Evolutionary conservation across 73 alveolate genomes (phyloP), one percentile per base, ranked within the genome.

Genomic region (Tetrahymena borealis): DNA sequence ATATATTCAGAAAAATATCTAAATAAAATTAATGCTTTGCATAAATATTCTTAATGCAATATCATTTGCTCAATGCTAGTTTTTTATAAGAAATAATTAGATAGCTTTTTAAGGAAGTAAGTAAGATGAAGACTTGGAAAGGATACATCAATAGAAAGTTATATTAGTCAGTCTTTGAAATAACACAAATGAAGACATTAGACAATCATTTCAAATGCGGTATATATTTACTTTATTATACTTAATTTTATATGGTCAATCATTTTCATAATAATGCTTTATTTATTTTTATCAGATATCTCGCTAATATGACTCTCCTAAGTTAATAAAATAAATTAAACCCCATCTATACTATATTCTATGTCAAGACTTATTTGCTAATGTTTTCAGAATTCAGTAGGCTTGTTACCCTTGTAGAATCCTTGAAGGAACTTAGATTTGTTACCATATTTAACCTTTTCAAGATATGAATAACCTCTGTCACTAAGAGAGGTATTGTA

Each of bases 401-500:
- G 43, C 91, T 92, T 92, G 32, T 78, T 92, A 33, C 92, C 92
- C 42, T 40, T 78, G 90, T 92, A 92, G 92, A 92, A 92, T 78
- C 90, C 95, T 92, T 92, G 39, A 39, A 92, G 90, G 95, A 92
- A 92, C 78, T 78, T 91, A 36, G 92, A 78, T 78, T 78, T 92
- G 32, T 91, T 91, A 32, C 90, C 60, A 38, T 78, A 40, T 85
- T 92, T 92, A 37, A 40, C 39, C n/a, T 92, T 78, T 92, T 92
- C 95, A 39, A 92, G 90, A 39, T 92, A 92, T 20, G 95, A 92
- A 92, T 92, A 92, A 78, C 95, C 95, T n/a, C 92, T 79, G 38
- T 92, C 95, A 35, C 85, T 60, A 60, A 60, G 85, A 78, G 92
- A 32, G 33, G 60, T 92, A 28, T 92, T 78, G 42, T 36, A 78